These are phyloP conservation scores for Schizophyllum commune DNA, from an alignment of 1,284 basidiomycete species.

Conservation along the genomic window DNA sequence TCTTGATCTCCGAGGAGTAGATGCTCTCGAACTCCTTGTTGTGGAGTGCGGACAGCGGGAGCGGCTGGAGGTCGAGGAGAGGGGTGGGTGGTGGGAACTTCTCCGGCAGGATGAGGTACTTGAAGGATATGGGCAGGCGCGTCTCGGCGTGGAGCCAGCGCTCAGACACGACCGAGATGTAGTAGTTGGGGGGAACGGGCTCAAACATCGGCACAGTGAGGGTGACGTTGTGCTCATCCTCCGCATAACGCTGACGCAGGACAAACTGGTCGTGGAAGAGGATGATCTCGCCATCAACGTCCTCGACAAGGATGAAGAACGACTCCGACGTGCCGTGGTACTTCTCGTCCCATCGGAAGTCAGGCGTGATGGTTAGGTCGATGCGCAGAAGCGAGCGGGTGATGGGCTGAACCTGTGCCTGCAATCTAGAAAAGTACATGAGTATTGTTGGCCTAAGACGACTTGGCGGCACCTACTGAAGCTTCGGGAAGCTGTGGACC, in stretches of 20 bases:
- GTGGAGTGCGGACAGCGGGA: slow-evolving; percentile 87
- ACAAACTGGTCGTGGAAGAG: slow-evolving; percentile 93
- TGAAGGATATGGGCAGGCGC: slow-evolving; percentile 93
- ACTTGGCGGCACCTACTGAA: slow-evolving; percentile 54
- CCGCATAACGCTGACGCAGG: slow-evolving; percentile 85
- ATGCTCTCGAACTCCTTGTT: slow-evolving; percentile 87
- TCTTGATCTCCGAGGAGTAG: slow-evolving; percentile 70
- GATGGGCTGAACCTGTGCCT: slow-evolving; percentile 92
- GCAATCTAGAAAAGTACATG: slow-evolving; percentile 41
- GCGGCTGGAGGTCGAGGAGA: slow-evolving; percentile 87
- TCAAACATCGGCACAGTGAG: slow-evolving; percentile 96
- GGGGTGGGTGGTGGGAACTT: slow-evolving; percentile 93
- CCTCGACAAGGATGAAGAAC: slow-evolving; percentile 93
- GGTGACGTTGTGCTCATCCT: slow-evolving; percentile 90
- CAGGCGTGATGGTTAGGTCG: slow-evolving; percentile 87
- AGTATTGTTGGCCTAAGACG: slow-evolving; percentile 5
- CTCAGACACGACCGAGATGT: slow-evolving; percentile 92
- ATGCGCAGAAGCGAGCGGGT: slow-evolving; percentile 84
- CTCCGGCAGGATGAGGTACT: slow-evolving; percentile 94
- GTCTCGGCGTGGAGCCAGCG: slow-evolving; percentile 96
- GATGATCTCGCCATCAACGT: slow-evolving; percentile 94
- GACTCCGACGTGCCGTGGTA: slow-evolving; percentile 84
- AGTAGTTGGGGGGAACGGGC: slow-evolving; percentile 96
- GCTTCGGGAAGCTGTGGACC: slow-evolving; percentile 94
- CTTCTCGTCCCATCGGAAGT: slow-evolving; percentile 97